phyloP scores from a whole-genome alignment of 148 eudicot species.

The Chenopodium album region DNA sequence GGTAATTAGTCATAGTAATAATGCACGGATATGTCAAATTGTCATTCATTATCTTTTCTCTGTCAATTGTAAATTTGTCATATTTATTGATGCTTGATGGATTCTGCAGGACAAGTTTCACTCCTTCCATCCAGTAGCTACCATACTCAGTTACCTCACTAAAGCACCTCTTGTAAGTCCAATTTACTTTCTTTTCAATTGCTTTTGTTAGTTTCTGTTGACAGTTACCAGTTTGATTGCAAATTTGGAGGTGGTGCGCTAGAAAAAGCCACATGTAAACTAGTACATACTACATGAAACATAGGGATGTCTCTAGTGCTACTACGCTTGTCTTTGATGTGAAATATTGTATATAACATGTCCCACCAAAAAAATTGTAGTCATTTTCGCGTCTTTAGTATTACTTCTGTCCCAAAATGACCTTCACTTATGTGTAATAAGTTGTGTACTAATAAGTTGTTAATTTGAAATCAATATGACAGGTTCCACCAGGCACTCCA shows the following conservation, averaged over 20 bases:
- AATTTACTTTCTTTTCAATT: not conserved
- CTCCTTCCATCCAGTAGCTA: slow-evolving; percentile 93
- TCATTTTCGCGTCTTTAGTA: too few relatives aligned
- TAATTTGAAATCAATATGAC: slow-evolving; percentile 8
- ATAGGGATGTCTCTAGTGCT: not conserved
- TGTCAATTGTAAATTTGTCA: not conserved
- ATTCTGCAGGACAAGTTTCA: slow-evolving; percentile 80
- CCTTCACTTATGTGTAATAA: not conserved
- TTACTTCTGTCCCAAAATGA: too few relatives aligned
- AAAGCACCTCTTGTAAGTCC: slow-evolving; percentile 95
- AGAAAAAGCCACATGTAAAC: slow-evolving; percentile 1
- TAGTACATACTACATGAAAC: slow-evolving; percentile 5
- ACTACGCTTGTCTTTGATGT: not conserved
- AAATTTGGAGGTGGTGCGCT: slow-evolving; percentile 1
- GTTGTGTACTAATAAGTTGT: not conserved
- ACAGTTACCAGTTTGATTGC: slow-evolving; percentile 10
- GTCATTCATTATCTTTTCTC: not conserved
- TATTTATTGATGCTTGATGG: not conserved
- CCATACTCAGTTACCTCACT: slow-evolving; percentile 90
- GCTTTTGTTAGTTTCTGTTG: not conserved
- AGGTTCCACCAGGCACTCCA: slow-evolving; percentile 99
- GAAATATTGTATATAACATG: too few relatives aligned
- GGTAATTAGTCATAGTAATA: slow-evolving; percentile 33
- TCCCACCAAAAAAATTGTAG: too few relatives aligned
- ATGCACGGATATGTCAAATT: too few relatives aligned